phyloP scores from a whole-genome alignment of 2,329 filamentous ascomycete genomes.

The Pseudonectria buxi region DNA sequence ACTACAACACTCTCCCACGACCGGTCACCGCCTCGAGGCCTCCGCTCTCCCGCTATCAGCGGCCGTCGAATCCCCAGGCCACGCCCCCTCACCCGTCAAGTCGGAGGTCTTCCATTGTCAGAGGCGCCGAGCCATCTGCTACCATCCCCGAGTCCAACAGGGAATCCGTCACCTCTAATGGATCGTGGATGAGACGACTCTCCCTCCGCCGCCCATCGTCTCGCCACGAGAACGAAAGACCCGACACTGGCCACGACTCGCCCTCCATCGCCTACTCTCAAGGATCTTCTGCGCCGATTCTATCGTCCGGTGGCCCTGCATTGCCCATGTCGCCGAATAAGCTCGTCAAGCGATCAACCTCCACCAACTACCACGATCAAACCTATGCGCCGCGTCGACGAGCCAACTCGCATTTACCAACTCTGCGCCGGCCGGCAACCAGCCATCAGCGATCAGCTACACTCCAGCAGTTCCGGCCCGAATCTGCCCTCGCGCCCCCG shows the following conservation, averaged over 20 bases:
- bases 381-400: slow-evolving; percentile 38
- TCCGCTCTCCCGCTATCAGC: slow-evolving; percentile 32
- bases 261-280: slow-evolving; percentile 60
- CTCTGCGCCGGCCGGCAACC: slow-evolving; percentile 66
- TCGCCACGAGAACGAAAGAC: slow-evolving; percentile 57
- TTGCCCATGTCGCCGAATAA: slow-evolving; percentile 60
- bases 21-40: slow-evolving; percentile 28
- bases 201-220: slow-evolving; percentile 56
- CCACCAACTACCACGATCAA: slow-evolving; percentile 41
- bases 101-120: slow-evolving; percentile 38
- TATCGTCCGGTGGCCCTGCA: slow-evolving; percentile 33
- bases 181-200: slow-evolving; percentile 67
- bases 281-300: slow-evolving; percentile 59
- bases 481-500: slow-evolving; percentile 20
- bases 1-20: slow-evolving; percentile 23
- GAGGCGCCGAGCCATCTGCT: slow-evolving; percentile 30
- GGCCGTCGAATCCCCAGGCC: slow-evolving; percentile 33
- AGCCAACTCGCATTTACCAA: slow-evolving; percentile 55
- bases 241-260: slow-evolving; percentile 59
- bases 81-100: slow-evolving; percentile 32
- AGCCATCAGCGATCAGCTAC: slow-evolving; percentile 72
- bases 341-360: slow-evolving; percentile 66
- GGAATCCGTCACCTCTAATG: slow-evolving; percentile 54
- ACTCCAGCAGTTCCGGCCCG: slow-evolving; percentile 46
- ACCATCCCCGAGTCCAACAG: slow-evolving; percentile 39